phyloP scores from a whole-genome alignment of 2,329 filamentous ascomycete species.

The Alternaria incomplexa region DNA sequence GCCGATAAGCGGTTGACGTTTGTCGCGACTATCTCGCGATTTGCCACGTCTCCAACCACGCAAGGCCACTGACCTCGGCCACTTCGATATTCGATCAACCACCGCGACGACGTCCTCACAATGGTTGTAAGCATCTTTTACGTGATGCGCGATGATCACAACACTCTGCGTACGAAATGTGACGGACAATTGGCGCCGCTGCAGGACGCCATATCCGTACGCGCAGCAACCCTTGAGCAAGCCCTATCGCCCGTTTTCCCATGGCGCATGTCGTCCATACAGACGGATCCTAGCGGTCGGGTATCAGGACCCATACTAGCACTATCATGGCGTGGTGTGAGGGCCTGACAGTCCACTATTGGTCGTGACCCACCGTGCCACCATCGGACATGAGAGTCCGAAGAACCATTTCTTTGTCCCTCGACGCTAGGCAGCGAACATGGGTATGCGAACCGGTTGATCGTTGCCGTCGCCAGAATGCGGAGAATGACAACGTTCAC shows the following conservation, averaged over 20 bases:
- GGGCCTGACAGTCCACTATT: neutral
- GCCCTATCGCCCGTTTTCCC: neutral
- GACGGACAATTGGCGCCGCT: neutral
- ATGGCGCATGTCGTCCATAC: neutral
- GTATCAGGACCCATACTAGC: neutral
- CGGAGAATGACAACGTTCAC: neutral
- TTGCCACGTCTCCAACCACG: neutral
- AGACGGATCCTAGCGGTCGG: neutral
- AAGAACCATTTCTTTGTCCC: neutral
- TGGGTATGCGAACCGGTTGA: conserved; percentile 1
- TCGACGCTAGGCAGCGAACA: neutral
- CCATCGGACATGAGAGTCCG: conserved; percentile 7
- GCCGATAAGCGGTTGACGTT: conserved; percentile 10
- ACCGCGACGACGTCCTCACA: neutral
- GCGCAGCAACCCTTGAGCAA: neutral
- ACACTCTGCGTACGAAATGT: neutral
- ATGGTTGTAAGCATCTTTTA: neutral
- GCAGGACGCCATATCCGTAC: neutral
- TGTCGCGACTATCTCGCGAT: neutral
- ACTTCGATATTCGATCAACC: neutral
- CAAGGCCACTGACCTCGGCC: too few species aligned
- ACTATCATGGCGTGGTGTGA: neutral
- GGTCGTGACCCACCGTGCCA: neutral
- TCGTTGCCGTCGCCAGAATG: neutral
- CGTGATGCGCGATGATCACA: too few species aligned